phyloP scores from a whole-genome alignment of 768 basidiomycete species.

The Tephrocybe sp. region DNA sequence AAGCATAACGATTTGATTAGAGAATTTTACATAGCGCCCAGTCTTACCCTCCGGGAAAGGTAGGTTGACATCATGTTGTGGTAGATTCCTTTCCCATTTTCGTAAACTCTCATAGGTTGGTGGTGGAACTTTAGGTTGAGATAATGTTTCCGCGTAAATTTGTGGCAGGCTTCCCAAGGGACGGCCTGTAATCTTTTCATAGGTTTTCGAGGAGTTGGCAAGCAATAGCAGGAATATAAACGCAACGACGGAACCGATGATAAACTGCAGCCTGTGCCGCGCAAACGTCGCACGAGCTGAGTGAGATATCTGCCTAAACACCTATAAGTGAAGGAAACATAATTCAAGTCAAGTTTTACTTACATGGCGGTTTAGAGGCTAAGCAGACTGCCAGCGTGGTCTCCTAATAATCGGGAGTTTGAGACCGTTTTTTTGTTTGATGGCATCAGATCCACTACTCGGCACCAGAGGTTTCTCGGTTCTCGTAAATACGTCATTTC shows the following conservation, averaged over 20 bases:
- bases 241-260: constrained; percentile 13
- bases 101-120: constrained; percentile 27
- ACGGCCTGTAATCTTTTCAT: not conserved
- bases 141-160: not conserved
- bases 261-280: constrained; percentile 15
- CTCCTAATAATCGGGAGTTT: too few relatives aligned
- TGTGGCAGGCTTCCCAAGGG: not conserved
- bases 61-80: constrained; percentile 34
- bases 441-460: too few relatives aligned
- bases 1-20: constrained; percentile 28
- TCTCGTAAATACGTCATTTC: too few relatives aligned
- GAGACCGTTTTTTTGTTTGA: too few relatives aligned
- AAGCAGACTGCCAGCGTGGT: too few relatives aligned
- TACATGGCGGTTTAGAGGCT: not conserved
- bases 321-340: not conserved
- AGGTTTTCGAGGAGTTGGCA: constrained; percentile 1
- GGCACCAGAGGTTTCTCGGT: too few relatives aligned
- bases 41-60: constrained; percentile 35
- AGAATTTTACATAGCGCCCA: constrained; percentile 37
- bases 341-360: not conserved
- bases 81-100: constrained; percentile 29
- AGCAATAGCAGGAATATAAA: constrained; percentile 14
- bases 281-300: constrained; percentile 9
- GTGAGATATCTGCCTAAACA: constrained; percentile 6
- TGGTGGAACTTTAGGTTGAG: constrained; percentile 17